phyloP scores from a whole-genome alignment of 176 grass and related monocot genomes.

The Oryza glaberrima region DNA sequence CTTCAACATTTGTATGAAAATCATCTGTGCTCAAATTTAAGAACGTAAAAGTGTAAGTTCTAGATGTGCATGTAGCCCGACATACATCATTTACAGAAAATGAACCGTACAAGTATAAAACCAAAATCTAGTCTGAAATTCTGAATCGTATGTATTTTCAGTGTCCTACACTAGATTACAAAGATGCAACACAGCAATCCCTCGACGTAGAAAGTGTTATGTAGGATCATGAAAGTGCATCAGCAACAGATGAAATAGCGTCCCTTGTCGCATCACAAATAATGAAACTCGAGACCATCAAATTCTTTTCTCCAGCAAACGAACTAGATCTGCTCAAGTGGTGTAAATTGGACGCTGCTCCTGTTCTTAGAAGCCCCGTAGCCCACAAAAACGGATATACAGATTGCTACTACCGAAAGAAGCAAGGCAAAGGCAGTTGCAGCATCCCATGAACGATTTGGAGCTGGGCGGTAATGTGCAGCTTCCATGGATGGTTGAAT shows the following conservation, averaged over 20 bases:
- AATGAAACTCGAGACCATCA: neutral
- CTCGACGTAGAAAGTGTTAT: neutral
- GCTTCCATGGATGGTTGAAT: slow-evolving; percentile 58
- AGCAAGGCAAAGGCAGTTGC: slow-evolving; percentile 80
- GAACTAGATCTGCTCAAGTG: slow-evolving; percentile 57
- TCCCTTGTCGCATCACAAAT: slow-evolving; percentile 1
- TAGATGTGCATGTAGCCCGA: neutral
- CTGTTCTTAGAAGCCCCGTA: slow-evolving; percentile 83
- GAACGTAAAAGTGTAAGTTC: neutral
- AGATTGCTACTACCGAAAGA: slow-evolving; percentile 78
- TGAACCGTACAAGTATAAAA: slow-evolving; percentile 11
- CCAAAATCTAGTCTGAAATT: neutral
- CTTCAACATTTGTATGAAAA: neutral
- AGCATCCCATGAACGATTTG: slow-evolving; percentile 81
- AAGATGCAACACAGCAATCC: slow-evolving; percentile 20
- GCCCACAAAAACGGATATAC: slow-evolving; percentile 72
- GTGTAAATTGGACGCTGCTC: slow-evolving; percentile 62
- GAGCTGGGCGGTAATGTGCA: slow-evolving; percentile 46
- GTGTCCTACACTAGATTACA: slow-evolving; percentile 32
- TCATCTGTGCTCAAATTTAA: slow-evolving; percentile 3
- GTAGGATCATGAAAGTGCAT: too few species aligned
- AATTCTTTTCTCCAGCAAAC: slow-evolving; percentile 15
- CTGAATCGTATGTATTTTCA: neutral
- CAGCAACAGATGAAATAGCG: neutral
- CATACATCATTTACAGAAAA: slow-evolving; percentile 42